A percentile compares a stretch with the other conserved stretches of the same genome.
phyloP scores from a whole-genome alignment of 805 yeast genomes.

The Danielozyma ontarioensis region DNA sequence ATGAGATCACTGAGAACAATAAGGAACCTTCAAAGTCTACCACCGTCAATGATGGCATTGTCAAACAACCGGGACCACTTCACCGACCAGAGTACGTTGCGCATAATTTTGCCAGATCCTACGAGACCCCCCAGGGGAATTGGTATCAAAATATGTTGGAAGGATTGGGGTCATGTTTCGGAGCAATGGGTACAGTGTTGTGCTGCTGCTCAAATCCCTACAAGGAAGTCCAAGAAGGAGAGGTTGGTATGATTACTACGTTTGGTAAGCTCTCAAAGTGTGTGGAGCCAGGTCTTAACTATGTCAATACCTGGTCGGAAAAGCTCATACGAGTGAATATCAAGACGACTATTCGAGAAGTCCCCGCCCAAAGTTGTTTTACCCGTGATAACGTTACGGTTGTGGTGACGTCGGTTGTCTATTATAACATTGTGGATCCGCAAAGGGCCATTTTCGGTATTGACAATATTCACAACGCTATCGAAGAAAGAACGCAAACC shows the following conservation, averaged over 20 bases:
- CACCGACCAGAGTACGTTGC: constrained; percentile 34
- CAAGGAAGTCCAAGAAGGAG: constrained; percentile 57
- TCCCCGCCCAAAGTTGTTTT: constrained; percentile 64
- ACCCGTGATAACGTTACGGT: constrained; percentile 68
- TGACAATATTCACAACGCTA: constrained; percentile 47
- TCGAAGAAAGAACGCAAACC: constrained; percentile 65
- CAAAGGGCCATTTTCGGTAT: constrained; percentile 61
- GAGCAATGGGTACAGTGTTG: constrained; percentile 52
- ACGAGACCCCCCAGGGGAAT: constrained; percentile 35
- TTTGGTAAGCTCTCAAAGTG: constrained; percentile 63
- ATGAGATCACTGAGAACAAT: too few species aligned
- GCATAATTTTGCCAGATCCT: constrained; percentile 36
- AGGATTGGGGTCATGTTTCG: constrained; percentile 42
- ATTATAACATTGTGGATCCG: constrained; percentile 63
- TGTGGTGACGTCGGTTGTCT: constrained; percentile 58
- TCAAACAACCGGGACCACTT: background rate
- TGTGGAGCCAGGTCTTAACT: constrained; percentile 64
- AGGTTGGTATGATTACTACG: constrained; percentile 61
- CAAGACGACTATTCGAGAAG: constrained; percentile 55
- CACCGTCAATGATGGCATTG: too few species aligned
- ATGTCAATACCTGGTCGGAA: constrained; percentile 64
- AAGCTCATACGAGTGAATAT: constrained; percentile 46
- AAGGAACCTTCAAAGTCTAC: too few species aligned
- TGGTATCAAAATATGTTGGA: constrained; percentile 38
- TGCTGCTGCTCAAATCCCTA: constrained; percentile 58